phyloP scores from a whole-genome alignment of 768 basidiomycete genomes.

The Pleurotus salmoneostramineus region DNA sequence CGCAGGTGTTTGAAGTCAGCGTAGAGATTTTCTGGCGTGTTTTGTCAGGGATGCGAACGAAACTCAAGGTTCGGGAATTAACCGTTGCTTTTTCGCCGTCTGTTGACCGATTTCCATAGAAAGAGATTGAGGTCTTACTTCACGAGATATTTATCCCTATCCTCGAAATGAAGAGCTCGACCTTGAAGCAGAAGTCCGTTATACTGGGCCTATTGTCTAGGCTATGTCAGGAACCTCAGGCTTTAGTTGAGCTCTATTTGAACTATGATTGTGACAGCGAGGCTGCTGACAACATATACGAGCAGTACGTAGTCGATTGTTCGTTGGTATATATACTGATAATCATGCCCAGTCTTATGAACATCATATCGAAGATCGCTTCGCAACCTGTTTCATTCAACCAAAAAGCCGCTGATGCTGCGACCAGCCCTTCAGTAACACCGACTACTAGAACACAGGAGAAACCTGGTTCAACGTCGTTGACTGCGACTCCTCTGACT shows the following conservation, averaged over 20 bases:
- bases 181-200: slow-evolving; percentile 90
- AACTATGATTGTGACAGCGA: slow-evolving; percentile 99
- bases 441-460: slow-evolving; percentile 45
- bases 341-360: slow-evolving; percentile 64
- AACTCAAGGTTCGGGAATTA: slow-evolving; percentile 76
- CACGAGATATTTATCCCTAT: slow-evolving; percentile 99
- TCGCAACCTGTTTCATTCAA: slow-evolving; percentile 47
- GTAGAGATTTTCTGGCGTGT: slow-evolving; percentile 99
- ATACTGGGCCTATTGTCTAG: slow-evolving; percentile 86
- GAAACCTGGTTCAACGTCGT: slow-evolving; percentile 43
- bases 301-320: slow-evolving; percentile 55
- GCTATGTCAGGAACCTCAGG: slow-evolving; percentile 94
- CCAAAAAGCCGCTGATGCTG: slow-evolving; percentile 50
- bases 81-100: neutral
- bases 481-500: slow-evolving; percentile 61
- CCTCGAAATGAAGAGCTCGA: slow-evolving; percentile 95
- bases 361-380: slow-evolving; percentile 91
- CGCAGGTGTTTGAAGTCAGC: slow-evolving; percentile 95
- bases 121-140: slow-evolving; percentile 98
- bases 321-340: slow-evolving; percentile 3
- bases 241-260: slow-evolving; percentile 95
- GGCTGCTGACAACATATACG: slow-evolving; percentile 95
- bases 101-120: slow-evolving; percentile 43
- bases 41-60: slow-evolving; percentile 89
- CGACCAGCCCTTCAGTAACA: slow-evolving; percentile 56